Percentiles rank a stretch among this genome's conserved stretches.
phyloP scores from a whole-genome alignment of 2,329 filamentous ascomycete genomes.

The Trichoderma sp. region DNA sequence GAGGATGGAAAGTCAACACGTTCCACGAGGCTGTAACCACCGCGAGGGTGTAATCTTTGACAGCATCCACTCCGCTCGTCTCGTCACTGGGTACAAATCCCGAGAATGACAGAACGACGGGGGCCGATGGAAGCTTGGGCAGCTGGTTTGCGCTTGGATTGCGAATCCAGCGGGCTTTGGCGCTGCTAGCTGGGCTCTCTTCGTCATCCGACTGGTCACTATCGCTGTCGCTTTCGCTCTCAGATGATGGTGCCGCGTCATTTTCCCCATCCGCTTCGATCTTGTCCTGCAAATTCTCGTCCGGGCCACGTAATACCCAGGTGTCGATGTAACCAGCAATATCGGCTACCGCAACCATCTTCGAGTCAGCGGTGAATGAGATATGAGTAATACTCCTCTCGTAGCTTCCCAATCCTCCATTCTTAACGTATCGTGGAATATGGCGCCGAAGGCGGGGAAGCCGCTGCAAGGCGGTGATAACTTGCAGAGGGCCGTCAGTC shows the following conservation, averaged over 20 bases:
- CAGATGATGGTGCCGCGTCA: slow-evolving; percentile 40
- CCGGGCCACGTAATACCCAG: slow-evolving; percentile 67
- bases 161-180: slow-evolving; percentile 66
- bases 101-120: slow-evolving; percentile 69
- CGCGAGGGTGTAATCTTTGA: slow-evolving; percentile 55
- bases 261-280: slow-evolving; percentile 37
- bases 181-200: slow-evolving; percentile 44
- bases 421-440: slow-evolving; percentile 55
- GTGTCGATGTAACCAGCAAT: slow-evolving; percentile 84
- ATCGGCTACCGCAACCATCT: slow-evolving; percentile 76
- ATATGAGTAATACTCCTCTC: slow-evolving; percentile 72
- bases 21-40: slow-evolving; percentile 60
- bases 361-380: slow-evolving; percentile 78
- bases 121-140: slow-evolving; percentile 65
- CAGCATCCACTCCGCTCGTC: slow-evolving; percentile 32
- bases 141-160: slow-evolving; percentile 71
- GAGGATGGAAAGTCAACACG: slow-evolving; percentile 76
- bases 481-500: slow-evolving; percentile 26
- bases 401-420: slow-evolving; percentile 73
- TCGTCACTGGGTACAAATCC: slow-evolving; percentile 46
- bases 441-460: slow-evolving; percentile 56
- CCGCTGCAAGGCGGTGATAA: slow-evolving; percentile 46
- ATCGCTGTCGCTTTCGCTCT: slow-evolving; percentile 39
- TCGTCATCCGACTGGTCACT: slow-evolving; percentile 48
- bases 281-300: slow-evolving; percentile 35